phyloP scores from a whole-genome alignment of 106 monocot genomes.

The Dendrobium huoshanense region DNA sequence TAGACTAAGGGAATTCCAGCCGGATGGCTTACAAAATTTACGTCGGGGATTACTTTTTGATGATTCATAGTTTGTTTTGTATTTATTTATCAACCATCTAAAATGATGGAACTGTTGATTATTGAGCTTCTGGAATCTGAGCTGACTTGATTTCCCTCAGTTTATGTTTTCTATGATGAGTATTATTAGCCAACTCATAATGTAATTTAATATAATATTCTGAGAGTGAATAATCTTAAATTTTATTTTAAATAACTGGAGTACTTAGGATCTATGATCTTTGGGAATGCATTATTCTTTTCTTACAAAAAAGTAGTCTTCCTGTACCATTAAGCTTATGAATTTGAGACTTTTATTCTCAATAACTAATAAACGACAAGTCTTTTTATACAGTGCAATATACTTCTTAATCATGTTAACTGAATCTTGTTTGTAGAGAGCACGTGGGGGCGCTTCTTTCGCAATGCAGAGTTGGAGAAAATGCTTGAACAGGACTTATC shows the following conservation, averaged over 20 bases:
- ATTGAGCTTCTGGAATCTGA: not conserved
- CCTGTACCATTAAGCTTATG: not conserved
- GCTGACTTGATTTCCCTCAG: too few species aligned
- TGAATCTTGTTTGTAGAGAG: conserved; percentile 41
- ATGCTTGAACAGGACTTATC: conserved; percentile 83
- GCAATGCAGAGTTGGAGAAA: conserved; percentile 84
- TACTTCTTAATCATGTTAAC: not conserved
- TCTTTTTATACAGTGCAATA: not conserved
- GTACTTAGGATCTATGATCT: not conserved
- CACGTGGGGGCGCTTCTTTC: conserved; percentile 78
- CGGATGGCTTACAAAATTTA: too few species aligned
- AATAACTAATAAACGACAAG: not conserved
- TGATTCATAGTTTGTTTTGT: too few species aligned
- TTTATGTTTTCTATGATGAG: too few species aligned
- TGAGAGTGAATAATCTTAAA: too few species aligned
- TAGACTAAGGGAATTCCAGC: too few species aligned
- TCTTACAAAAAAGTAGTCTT: not conserved
- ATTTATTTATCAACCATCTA: too few species aligned
- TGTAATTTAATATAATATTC: too few species aligned
- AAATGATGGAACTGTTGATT: too few species aligned
- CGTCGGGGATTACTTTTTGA: too few species aligned
- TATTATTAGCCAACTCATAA: too few species aligned
- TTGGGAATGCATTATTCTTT: not conserved
- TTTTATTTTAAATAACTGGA: too few species aligned
- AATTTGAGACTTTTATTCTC: not conserved